Conservation (phyloP, 805 yeast species). For the Cyberlindnera xylosilytica region DNA sequence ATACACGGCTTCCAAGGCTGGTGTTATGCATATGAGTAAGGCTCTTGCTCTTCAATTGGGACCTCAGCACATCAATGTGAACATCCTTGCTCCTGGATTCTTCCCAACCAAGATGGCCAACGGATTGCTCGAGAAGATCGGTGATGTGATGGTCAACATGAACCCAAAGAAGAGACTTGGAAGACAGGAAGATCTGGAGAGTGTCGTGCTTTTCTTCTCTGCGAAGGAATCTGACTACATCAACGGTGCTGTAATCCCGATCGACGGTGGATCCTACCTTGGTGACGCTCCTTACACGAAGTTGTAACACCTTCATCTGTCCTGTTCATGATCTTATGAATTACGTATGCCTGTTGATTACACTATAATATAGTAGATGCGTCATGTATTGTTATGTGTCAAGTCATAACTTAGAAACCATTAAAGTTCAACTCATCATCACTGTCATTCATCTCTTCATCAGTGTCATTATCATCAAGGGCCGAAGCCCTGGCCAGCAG, state of each 20-base stretch:
- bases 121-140: slow-evolving; percentile 50
- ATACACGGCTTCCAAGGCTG: slow-evolving; percentile 72
- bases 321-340: not conserved
- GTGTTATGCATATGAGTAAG: slow-evolving; percentile 65
- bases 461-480: slow-evolving; percentile 6
- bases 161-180: slow-evolving; percentile 71
- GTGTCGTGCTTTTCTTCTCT: slow-evolving; percentile 52
- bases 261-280: slow-evolving; percentile 67
- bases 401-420: slow-evolving; percentile 11
- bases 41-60: slow-evolving; percentile 64
- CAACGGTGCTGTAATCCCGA: slow-evolving; percentile 64
- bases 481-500: slow-evolving; percentile 14
- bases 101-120: slow-evolving; percentile 74
- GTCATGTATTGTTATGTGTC: not conserved
- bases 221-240: slow-evolving; percentile 56
- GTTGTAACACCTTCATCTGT: slow-evolving; percentile 1
- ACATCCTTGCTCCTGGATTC: slow-evolving; percentile 73
- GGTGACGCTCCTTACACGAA: slow-evolving; percentile 23
- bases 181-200: slow-evolving; percentile 53
- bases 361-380: not conserved
- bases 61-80: slow-evolving; percentile 63
- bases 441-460: slow-evolving; percentile 10
- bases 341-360: not conserved
- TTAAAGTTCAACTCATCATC: slow-evolving; percentile 15
- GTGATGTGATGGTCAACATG: slow-evolving; percentile 40